phyloP scores from a whole-genome alignment of 495 filamentous ascomycete genomes.

The Cenococcum geophilum region DNA sequence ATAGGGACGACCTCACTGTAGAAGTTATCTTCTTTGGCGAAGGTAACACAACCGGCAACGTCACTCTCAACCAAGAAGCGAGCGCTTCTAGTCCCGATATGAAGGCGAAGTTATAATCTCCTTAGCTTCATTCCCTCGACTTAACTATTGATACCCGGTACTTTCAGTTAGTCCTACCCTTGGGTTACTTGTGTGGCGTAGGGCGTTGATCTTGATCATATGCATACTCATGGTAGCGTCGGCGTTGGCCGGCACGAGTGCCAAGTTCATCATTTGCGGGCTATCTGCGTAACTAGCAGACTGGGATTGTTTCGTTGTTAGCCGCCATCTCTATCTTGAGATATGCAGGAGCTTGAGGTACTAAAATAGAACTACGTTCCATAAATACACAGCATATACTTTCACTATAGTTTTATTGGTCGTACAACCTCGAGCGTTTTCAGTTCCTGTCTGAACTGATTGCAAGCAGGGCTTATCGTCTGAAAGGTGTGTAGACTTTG shows the following conservation, averaged over 20 bases:
- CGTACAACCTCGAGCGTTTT: too few relatives aligned
- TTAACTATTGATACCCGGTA: not conserved
- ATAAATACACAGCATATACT: too few relatives aligned
- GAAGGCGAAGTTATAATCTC: conserved; percentile 54
- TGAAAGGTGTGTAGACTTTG: too few relatives aligned
- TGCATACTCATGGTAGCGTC: not conserved
- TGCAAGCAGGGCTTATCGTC: too few relatives aligned
- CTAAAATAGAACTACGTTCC: too few relatives aligned
- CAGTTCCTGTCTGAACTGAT: too few relatives aligned
- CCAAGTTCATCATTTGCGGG: too few relatives aligned
- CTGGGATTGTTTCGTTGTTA: too few relatives aligned
- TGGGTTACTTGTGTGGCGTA: not conserved
- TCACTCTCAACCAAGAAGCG: conserved; percentile 80
- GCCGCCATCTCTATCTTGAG: too few relatives aligned
- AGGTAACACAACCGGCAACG: conserved; percentile 60
- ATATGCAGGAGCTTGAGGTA: too few relatives aligned
- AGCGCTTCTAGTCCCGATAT: conserved; percentile 52
- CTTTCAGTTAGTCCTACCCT: not conserved
- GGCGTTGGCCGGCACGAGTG: not conserved
- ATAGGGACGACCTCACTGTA: conserved; percentile 88
- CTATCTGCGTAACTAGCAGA: too few relatives aligned
- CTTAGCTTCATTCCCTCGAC: not conserved
- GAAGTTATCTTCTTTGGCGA: conserved; percentile 98
- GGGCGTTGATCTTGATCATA: not conserved
- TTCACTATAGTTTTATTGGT: too few relatives aligned